phyloP scores from a whole-genome alignment of 306 rosid species.

The Prunus salicina region DNA sequence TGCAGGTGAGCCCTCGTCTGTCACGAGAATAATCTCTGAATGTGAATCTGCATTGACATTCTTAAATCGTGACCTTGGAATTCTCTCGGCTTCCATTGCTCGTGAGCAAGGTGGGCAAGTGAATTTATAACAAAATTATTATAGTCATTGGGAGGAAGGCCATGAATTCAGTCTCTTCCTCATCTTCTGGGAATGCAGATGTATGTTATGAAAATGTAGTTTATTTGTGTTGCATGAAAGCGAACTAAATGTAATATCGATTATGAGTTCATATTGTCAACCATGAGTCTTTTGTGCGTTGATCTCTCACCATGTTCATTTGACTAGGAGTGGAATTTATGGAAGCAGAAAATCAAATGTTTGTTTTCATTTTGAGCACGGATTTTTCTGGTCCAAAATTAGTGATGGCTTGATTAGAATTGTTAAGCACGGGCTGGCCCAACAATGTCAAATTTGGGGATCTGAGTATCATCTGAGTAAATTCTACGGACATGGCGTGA shows the following conservation, averaged over 20 bases:
- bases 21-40: slow-evolving; percentile 80
- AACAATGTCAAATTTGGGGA: too few relatives aligned
- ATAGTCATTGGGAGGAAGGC: neutral
- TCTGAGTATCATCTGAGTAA: too few relatives aligned
- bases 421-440: too few relatives aligned
- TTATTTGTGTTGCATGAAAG: neutral
- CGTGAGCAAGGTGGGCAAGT: slow-evolving; percentile 67
- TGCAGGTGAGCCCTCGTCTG: slow-evolving; percentile 83
- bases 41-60: slow-evolving; percentile 83
- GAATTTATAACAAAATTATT: slow-evolving; percentile 33
- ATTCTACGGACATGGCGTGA: too few relatives aligned
- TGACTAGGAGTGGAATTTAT: neutral
- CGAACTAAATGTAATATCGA: neutral
- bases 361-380: too few relatives aligned
- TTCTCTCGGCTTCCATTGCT: slow-evolving; percentile 92
- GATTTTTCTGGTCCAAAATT: too few relatives aligned
- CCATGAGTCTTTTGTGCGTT: neutral
- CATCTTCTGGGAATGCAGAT: neutral
- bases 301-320: neutral
- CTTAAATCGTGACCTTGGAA: slow-evolving; percentile 86
- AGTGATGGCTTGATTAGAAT: too few relatives aligned
- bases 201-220: neutral
- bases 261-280: neutral
- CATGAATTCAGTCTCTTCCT: neutral
- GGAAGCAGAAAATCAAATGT: too few relatives aligned